A percentile compares a stretch with the other conserved stretches of the same genome.
Evolutionary conservation across 805 yeast genomes (phyloP).

Genomic region (Jamesozyma lodderae): DNA sequence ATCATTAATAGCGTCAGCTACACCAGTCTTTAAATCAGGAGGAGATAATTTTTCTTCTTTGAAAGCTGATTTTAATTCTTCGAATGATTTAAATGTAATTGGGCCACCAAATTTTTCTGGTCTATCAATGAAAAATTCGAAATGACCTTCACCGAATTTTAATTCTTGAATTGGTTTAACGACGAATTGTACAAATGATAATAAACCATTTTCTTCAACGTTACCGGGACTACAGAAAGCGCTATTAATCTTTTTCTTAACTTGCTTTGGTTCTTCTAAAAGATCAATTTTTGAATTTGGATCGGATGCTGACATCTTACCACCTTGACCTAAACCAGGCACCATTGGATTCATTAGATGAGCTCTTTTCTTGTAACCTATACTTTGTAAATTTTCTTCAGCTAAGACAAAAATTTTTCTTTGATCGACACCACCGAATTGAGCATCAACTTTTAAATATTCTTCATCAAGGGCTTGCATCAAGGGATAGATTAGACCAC

Average conservation of each 20-base stretch:
- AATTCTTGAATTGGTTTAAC: constrained; percentile 79
- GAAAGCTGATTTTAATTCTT: constrained; percentile 62
- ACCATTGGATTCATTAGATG: constrained; percentile 99
- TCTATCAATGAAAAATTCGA: constrained; percentile 69
- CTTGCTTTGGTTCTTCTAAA: constrained; percentile 77
- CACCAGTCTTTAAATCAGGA: constrained; percentile 89
- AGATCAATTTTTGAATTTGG: constrained; percentile 95
- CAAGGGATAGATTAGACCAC: constrained; percentile 92
- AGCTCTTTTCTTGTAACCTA: constrained; percentile 95
- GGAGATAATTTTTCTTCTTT: constrained; percentile 73
- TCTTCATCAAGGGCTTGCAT: constrained; percentile 99
- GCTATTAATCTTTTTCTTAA: constrained; percentile 80
- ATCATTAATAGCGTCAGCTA: constrained; percentile 71
- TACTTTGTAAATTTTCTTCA: constrained; percentile 77
- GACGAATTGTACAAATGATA: constrained; percentile 79
- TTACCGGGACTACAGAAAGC: constrained; percentile 96
- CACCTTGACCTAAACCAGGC: constrained; percentile 95
- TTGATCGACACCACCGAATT: constrained; percentile 98
- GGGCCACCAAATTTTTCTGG: constrained; percentile 98
- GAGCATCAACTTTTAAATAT: constrained; percentile 78
- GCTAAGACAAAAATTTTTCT: constrained; percentile 95
- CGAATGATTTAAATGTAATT: constrained; percentile 58
- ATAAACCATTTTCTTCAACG: constrained; percentile 81
- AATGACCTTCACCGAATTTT: constrained; percentile 47
- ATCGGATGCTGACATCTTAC: constrained; percentile 98